phyloP scores from a whole-genome alignment of 2,329 filamentous ascomycete species.

The Pseudogymnoascus sp. region DNA sequence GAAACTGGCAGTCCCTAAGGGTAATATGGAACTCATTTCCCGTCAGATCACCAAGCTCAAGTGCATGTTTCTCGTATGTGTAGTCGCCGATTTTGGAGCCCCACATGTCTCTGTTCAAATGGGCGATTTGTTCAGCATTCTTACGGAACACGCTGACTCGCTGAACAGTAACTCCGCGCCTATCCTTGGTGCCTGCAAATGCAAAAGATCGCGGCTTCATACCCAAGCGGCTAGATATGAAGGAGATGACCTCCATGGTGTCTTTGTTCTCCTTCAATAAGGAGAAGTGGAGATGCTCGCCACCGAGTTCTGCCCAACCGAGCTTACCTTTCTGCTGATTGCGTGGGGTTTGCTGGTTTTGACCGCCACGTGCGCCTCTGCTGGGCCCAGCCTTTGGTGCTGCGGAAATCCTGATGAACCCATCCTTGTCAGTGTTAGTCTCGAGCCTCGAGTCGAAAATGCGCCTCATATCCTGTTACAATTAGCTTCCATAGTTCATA shows the following conservation, averaged over 20 bases:
- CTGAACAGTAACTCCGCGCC: conserved; percentile 61
- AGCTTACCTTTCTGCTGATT: conserved; percentile 32
- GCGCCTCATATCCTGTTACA: conserved; percentile 38
- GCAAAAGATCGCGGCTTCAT: conserved; percentile 51
- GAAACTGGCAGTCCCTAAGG: conserved; percentile 71
- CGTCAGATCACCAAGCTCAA: conserved; percentile 73
- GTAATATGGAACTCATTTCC: conserved; percentile 94
- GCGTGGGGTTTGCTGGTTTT: conserved; percentile 13
- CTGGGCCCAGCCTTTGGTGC: conserved; percentile 27
- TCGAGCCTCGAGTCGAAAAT: conserved; percentile 57
- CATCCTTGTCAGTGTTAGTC: conserved; percentile 50
- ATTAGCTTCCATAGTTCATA: not conserved
- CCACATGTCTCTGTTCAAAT: conserved; percentile 51
- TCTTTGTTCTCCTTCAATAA: conserved; percentile 73
- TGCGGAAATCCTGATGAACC: conserved; percentile 49
- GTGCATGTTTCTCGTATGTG: conserved; percentile 59
- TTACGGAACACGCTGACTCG: conserved; percentile 53
- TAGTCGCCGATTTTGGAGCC: conserved; percentile 70
- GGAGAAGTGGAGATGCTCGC: conserved; percentile 64
- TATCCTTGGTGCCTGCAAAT: conserved; percentile 67
- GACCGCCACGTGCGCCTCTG: conserved; percentile 12
- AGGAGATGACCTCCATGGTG: conserved; percentile 63
- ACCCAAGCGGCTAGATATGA: conserved; percentile 49
- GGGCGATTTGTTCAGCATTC: conserved; percentile 53
- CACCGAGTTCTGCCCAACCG: conserved; percentile 58